phyloP scores from a whole-genome alignment of 129 eudicot genomes.

The Flaveria trinervia region DNA sequence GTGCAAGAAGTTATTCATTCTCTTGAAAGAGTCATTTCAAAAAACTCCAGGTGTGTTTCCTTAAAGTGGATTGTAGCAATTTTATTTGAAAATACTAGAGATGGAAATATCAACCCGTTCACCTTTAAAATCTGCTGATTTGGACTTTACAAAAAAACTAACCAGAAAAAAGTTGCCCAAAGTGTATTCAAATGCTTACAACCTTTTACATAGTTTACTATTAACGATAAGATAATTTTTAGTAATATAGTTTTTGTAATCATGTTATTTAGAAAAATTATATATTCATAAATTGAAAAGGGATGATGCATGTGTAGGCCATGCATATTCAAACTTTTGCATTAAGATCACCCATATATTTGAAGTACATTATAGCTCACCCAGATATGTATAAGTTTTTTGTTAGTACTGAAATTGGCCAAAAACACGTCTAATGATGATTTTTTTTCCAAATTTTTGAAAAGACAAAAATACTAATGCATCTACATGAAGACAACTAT shows the following conservation, averaged over 20 bases:
- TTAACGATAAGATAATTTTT: not conserved
- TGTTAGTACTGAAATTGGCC: not conserved
- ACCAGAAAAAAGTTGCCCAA: not conserved
- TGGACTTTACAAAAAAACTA: constrained; percentile 1
- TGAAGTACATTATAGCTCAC: not conserved
- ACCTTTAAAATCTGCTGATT: not conserved
- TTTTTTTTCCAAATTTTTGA: no score
- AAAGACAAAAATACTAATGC: not conserved
- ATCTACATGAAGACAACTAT: no score
- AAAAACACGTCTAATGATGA: not conserved
- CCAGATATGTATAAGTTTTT: not conserved
- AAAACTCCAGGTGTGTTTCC: constrained; percentile 66
- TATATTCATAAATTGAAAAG: not conserved
- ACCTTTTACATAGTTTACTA: not conserved
- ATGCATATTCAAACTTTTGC: not conserved
- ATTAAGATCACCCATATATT: not conserved
- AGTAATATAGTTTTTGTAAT: constrained; percentile 2
- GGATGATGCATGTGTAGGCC: not conserved
- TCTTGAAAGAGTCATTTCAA: constrained; percentile 89
- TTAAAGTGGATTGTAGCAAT: not conserved
- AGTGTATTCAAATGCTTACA: constrained; percentile 11
- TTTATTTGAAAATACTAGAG: not conserved
- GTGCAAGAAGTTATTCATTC: constrained; percentile 94
- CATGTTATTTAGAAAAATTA: not conserved
- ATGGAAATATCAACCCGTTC: not conserved